These are phyloP conservation scores for Termitomyces sp. DNA, from an alignment of 768 basidiomycete genomes.

Conservation along the genomic window DNA sequence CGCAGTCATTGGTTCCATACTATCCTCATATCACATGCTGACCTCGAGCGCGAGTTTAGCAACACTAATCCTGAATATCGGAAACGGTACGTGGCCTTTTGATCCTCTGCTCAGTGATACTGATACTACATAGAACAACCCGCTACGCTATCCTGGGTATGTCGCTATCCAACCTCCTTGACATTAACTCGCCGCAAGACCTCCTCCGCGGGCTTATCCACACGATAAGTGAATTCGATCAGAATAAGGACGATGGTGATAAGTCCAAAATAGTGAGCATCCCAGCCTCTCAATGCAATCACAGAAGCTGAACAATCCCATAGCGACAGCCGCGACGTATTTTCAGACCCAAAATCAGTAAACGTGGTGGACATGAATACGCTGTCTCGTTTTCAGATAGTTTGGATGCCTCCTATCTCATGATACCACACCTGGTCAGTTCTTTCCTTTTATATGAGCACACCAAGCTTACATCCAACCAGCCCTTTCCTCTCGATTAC, in stretches of 20 bases:
- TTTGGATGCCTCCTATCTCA: slow-evolving; percentile 62
- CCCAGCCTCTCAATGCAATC: slow-evolving; percentile 4
- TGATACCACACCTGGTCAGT: slow-evolving; percentile 69
- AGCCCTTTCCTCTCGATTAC: slow-evolving; percentile 91
- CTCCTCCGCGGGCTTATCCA: slow-evolving; percentile 70
- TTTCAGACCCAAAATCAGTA: slow-evolving; percentile 54
- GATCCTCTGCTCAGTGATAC: background rate
- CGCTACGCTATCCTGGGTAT: slow-evolving; percentile 84
- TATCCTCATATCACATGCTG: slow-evolving; percentile 67
- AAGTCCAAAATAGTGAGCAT: slow-evolving; percentile 65
- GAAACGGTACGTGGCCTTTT: slow-evolving; percentile 52
- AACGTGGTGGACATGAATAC: slow-evolving; percentile 56
- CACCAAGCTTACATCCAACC: background rate
- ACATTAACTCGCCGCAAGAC: slow-evolving; percentile 76
- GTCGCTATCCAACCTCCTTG: slow-evolving; percentile 78
- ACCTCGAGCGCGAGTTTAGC: slow-evolving; percentile 72
- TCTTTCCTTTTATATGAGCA: background rate
- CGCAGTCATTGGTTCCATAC: slow-evolving; percentile 88
- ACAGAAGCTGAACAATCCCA: background rate
- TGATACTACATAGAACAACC: slow-evolving; percentile 47
- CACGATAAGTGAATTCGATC: slow-evolving; percentile 73
- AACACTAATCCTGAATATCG: slow-evolving; percentile 74
- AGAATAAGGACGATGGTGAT: slow-evolving; percentile 67
- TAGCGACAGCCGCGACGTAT: slow-evolving; percentile 42
- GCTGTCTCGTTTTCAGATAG: slow-evolving; percentile 53